Base-by-base conservation (phyloP, 352 stramenopile species). In the Phytophthora hybrid region DNA sequence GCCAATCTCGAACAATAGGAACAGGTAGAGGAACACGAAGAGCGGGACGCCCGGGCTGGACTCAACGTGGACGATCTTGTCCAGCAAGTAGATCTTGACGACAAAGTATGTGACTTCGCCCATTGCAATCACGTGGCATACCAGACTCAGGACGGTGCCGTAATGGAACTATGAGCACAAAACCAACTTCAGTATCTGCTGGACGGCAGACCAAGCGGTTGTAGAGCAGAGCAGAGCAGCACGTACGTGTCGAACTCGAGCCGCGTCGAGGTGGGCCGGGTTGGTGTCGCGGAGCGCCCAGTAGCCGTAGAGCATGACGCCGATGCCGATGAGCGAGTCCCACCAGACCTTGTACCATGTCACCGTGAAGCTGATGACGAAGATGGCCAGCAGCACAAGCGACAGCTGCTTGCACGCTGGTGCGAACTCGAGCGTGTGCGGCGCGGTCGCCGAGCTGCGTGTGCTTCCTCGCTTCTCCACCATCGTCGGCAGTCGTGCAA, bases 301-400 rank as follows among this genome's bases (percentile, higher is more conserved):
- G 67, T 90, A 93, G 31, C 86, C 88, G 26, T 76, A 80, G 16
- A 56, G 51, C 26, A 79, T 81, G 26, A 92, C 82, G 11, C 71
- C 21, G 4, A 95, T 39, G 5, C 80, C 82, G 49, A 93, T 84
- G 69, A 91, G 66, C 41, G 84, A 87, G 74, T 95, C 88, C 88
- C 88, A 95, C 85, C 84, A 95, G 39, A 95, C 85, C 47, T 79
- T 77, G 76, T 93, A 93, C 88, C 88, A 95, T 37, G 86, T 90
- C n/a, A 90, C 74, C 18, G 80, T 79, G 75, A 95, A 92, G 73
- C 85, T 91, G 59, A 85, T 59, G 41, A 81, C 19, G 75, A 84
- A 91, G 31, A 93, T 57, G 10, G 57, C 75, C 37, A 91, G 41
- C 23, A 89, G 69, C 13, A 90, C 74, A 64, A 89, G 66, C 57